Evolutionary conservation across 2,329 filamentous ascomycete species (phyloP).

Genomic region (Calonectria naviculata): DNA sequence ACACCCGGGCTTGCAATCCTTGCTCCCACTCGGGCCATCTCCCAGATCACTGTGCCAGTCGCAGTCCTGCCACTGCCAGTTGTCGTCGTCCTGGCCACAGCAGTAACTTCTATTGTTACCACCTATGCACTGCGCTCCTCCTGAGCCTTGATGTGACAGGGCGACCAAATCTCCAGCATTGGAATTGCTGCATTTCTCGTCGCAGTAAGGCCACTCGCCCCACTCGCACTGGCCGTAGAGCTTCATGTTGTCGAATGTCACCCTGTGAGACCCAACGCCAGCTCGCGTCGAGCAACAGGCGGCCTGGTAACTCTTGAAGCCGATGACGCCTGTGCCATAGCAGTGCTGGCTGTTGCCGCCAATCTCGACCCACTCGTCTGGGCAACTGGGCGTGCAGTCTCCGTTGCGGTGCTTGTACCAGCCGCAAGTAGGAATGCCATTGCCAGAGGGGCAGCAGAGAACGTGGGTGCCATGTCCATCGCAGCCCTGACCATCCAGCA

Average conservation of each 20-base stretch:
- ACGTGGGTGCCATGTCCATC: not conserved
- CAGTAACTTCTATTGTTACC: not conserved
- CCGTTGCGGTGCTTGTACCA: not conserved
- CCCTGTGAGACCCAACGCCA: not conserved
- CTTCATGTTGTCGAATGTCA: not conserved
- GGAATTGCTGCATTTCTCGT: not conserved
- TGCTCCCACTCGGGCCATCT: not conserved
- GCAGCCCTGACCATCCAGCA: not conserved
- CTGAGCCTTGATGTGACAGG: not conserved
- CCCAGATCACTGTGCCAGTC: not conserved
- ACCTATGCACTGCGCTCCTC: not conserved
- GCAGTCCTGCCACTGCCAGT: not conserved
- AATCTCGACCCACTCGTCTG: not conserved
- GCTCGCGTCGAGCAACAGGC: not conserved
- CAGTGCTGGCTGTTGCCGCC: not conserved
- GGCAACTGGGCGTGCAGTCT: not conserved
- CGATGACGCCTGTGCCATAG: not conserved
- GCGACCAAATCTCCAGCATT: not conserved
- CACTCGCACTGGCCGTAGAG: not conserved
- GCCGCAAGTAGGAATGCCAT: not conserved
- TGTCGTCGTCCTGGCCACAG: not conserved
- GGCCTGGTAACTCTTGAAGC: not conserved
- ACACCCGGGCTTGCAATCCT: not conserved
- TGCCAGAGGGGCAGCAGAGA: not conserved
- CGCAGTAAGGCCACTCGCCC: not conserved